Conservation (phyloP, 768 basidiomycete genomes). For the Pisolithus tinctorius region DNA sequence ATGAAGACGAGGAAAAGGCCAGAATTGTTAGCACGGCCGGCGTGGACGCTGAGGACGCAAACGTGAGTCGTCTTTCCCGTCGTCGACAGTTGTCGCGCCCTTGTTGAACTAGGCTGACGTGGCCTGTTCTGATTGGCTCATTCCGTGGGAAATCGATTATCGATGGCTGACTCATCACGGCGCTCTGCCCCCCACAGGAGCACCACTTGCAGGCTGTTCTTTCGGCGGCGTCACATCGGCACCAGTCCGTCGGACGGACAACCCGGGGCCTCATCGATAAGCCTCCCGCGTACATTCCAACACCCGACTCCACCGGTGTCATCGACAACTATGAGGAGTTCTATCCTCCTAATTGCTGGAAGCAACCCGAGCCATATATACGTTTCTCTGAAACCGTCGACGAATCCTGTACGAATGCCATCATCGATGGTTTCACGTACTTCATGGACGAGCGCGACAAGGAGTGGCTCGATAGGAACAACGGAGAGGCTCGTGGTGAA, state of each 20-base stretch:
- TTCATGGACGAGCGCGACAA: constrained; percentile 95
- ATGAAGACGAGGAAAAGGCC: constrained; percentile 84
- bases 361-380: constrained; percentile 71
- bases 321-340: constrained; percentile 73
- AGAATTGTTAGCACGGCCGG: constrained; percentile 76
- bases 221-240: constrained; percentile 46
- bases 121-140: constrained; percentile 42
- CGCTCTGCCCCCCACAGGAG: constrained; percentile 32
- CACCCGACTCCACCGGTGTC: constrained; percentile 80
- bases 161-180: constrained; percentile 46
- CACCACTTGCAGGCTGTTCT: constrained; percentile 54
- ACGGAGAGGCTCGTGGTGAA: constrained; percentile 78
- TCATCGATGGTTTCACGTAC: constrained; percentile 76
- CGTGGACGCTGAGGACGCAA: constrained; percentile 90
- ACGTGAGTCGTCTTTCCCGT: constrained; percentile 56
- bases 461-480: constrained; percentile 91
- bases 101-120: constrained; percentile 38
- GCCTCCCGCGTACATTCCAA: constrained; percentile 78
- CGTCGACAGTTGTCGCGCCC: constrained; percentile 30
- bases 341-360: constrained; percentile 66
- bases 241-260: constrained; percentile 30
- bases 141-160: constrained; percentile 39
- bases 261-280: constrained; percentile 31
- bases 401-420: constrained; percentile 53
- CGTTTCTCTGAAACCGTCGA: constrained; percentile 84